Evolutionary conservation across 768 basidiomycete species (phyloP), one percentile per base, ranked within the genome.

Genomic region (Podaxis mareebaensis): DNA sequence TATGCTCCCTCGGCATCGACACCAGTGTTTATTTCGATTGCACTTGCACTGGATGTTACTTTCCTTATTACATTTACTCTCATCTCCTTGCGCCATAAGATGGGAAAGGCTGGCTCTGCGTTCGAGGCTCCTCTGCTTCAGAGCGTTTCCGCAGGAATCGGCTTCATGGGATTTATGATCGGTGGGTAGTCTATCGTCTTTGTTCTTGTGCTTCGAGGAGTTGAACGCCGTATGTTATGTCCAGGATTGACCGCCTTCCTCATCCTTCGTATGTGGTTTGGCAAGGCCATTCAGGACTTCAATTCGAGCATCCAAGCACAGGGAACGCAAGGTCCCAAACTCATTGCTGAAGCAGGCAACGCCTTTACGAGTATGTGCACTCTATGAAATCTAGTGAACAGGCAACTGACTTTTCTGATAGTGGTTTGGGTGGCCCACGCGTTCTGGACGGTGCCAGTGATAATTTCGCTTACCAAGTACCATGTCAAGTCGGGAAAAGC

Each of bases 381-480:
- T 39, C 17, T 57, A 53, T 15, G 24, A 39, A 22, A 38, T n/a
- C 24, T 40, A 13, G 4, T 52, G 17, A 26, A 42, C 66, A 24
- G 53, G 49, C 38, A 59, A 36, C 60, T 49, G 30, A 30, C 38
- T 57, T 17, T 17, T 28, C 44, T 15, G 53, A 15, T 49, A 93
- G 91, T 93, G 90, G 80, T 88, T 48, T 92, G 88, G 85, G 85
- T 92, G 20, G 90, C 84, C 15, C 91, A 90, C 66, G 85, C 88
- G 4, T 93, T 93, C 71, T 88, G 83, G 64, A 84, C 81, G 2
- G 82, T 91, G 22, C 89, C 91, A 4, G 77, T 93, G 48, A 82
- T 91, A 20, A 82, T 85, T 64, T 85, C 89, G 8, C 73, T 92
- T 52, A 79, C 88, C 11, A 91, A 90, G 72, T 70, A 91, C 39